Evolutionary conservation across 225 moss, liverwort and hornwort species (phyloP).

Genomic region (Pseudisothecium myosuroides): DNA sequence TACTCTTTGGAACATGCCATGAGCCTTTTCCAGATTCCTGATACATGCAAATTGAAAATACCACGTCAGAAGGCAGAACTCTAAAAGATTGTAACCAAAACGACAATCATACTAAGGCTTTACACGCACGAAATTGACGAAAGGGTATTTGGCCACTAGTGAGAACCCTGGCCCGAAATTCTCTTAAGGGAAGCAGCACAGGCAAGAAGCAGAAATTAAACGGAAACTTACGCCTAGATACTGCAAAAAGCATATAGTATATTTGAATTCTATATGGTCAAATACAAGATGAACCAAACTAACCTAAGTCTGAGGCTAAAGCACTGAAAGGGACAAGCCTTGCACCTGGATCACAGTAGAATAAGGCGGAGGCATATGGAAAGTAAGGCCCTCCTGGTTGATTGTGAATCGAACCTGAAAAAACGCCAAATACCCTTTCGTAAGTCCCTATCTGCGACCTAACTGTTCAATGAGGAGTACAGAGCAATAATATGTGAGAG

Average conservation of each 20-base stretch:
- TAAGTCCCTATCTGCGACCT: background rate
- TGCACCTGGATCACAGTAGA: constrained; percentile 84
- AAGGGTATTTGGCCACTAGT: background rate
- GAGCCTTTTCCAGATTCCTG: constrained; percentile 84
- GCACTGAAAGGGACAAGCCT: background rate
- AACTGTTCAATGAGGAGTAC: background rate
- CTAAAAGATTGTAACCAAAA: background rate
- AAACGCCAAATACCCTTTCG: background rate
- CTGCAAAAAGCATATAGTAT: background rate
- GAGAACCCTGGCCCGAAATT: background rate
- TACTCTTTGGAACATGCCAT: constrained; percentile 75
- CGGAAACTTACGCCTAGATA: background rate
- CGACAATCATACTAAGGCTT: background rate
- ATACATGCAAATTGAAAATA: background rate
- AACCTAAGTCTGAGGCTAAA: background rate
- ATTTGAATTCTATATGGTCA: background rate
- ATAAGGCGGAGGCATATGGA: constrained; percentile 88
- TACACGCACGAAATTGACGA: background rate
- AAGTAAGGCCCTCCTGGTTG: constrained; percentile 40
- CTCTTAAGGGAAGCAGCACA: background rate
- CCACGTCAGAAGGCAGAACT: background rate
- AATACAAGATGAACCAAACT: background rate
- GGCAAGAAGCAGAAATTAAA: background rate
- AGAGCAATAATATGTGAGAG: background rate
- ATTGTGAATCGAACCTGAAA: constrained; percentile 64